A percentile compares a stretch with the other conserved stretches of the same genome.
phyloP scores from a whole-genome alignment of 768 basidiomycete genomes.

The Kwoniella newhampshirensis region DNA sequence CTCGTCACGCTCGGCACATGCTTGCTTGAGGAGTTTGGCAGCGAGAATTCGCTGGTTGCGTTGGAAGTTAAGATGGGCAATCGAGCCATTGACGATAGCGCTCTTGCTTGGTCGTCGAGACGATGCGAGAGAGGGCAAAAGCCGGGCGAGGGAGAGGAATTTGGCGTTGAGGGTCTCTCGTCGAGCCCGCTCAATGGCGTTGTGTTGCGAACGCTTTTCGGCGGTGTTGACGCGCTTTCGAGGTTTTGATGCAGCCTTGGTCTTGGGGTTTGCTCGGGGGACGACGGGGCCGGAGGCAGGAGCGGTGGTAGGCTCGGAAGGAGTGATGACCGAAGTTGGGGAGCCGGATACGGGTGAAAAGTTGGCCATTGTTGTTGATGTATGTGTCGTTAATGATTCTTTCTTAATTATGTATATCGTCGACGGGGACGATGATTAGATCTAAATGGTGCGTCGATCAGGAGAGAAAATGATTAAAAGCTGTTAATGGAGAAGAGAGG shows the following conservation, averaged over 20 bases:
- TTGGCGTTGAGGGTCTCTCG: slow-evolving; percentile 89
- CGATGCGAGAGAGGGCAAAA: slow-evolving; percentile 85
- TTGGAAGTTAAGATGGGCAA: slow-evolving; percentile 69
- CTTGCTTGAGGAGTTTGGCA: slow-evolving; percentile 72
- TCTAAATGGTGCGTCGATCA: too few relatives aligned
- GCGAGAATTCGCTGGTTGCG: slow-evolving; percentile 78
- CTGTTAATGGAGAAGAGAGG: slow-evolving; percentile 22
- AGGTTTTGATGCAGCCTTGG: slow-evolving; percentile 60
- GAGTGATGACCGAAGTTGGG: slow-evolving; percentile 21
- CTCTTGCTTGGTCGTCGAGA: slow-evolving; percentile 94
- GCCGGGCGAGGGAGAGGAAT: slow-evolving; percentile 82
- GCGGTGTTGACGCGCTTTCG: slow-evolving; percentile 90
- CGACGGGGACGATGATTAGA: not conserved
- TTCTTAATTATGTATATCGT: not conserved
- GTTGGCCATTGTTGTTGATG: slow-evolving; percentile 16
- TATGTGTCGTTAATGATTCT: slow-evolving; percentile 1
- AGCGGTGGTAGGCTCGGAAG: slow-evolving; percentile 1
- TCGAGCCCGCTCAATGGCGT: slow-evolving; percentile 91
- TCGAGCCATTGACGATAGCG: slow-evolving; percentile 92
- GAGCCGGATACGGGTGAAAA: slow-evolving; percentile 37
- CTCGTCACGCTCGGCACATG: slow-evolving; percentile 79
- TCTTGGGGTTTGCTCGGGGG: slow-evolving; percentile 6
- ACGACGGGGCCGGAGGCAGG: slow-evolving; percentile 5
- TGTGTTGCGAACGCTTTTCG: slow-evolving; percentile 93
- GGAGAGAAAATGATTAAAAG: not conserved